phyloP scores from a whole-genome alignment of 2,329 filamentous ascomycete species.

The Sporothrix pseudoabietina region DNA sequence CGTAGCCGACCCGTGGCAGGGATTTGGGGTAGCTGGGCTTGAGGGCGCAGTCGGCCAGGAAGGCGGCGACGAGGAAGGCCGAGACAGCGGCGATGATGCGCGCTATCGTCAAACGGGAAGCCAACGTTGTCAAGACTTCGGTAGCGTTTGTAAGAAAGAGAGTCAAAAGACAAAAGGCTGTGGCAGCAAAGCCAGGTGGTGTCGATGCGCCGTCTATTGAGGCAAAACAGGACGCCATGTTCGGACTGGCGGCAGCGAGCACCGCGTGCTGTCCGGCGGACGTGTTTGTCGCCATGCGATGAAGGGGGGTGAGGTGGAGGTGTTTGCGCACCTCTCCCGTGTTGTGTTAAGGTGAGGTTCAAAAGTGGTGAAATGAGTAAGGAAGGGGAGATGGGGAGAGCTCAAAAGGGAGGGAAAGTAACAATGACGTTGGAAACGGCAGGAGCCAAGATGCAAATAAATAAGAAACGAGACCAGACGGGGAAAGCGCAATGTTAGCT shows the following conservation, averaged over 20 bases:
- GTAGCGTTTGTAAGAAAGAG: neutral
- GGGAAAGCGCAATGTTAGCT: constrained; percentile 11
- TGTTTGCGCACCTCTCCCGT: neutral
- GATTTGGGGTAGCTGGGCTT: constrained; percentile 46
- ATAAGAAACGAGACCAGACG: neutral
- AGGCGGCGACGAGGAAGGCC: constrained; percentile 44
- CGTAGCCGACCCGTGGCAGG: constrained; percentile 48
- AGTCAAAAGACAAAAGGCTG: neutral
- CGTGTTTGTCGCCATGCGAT: neutral
- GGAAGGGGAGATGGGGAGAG: neutral
- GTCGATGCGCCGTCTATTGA: neutral
- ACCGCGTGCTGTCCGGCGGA: neutral
- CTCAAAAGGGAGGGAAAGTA: neutral
- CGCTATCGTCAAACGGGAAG: constrained; percentile 38
- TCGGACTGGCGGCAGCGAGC: neutral
- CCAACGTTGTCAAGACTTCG: neutral
- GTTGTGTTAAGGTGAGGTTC: neutral
- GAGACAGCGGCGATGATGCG: constrained; percentile 39
- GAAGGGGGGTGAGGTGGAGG: neutral
- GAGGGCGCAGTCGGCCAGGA: constrained; percentile 45
- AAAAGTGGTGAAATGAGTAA: neutral
- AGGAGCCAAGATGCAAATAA: neutral
- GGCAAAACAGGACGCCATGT: neutral
- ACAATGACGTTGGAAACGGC: neutral
- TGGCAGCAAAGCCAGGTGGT: neutral